phyloP scores from a whole-genome alignment of 148 eudicot species.

The Nyssa sinensis region DNA sequence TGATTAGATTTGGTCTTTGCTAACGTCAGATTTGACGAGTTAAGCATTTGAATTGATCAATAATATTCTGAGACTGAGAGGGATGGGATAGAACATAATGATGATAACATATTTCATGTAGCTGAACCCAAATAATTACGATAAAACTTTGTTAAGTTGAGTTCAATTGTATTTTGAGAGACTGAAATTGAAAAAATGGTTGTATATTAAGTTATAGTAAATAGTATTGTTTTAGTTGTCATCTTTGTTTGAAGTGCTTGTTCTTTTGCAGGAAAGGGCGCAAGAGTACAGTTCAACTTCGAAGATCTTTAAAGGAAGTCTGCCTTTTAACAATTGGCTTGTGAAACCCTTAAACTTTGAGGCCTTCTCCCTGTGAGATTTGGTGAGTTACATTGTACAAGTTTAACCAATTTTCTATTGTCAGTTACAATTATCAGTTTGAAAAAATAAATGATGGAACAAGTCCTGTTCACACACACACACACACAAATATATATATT shows the following conservation, averaged over 20 bases:
- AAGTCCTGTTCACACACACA: no score
- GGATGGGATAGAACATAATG: no score
- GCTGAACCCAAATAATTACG: no score
- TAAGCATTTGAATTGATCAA: not conserved
- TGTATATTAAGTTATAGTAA: not conserved
- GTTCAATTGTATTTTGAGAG: no score
- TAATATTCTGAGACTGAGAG: not conserved
- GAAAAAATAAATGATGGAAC: no score
- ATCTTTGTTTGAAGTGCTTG: not conserved
- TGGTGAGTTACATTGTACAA: slow-evolving; percentile 22
- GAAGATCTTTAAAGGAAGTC: slow-evolving; percentile 59
- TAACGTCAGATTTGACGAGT: not conserved
- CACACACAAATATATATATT: no score
- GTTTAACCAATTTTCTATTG: not conserved
- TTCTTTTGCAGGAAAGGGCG: slow-evolving; percentile 53
- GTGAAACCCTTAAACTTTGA: slow-evolving; percentile 66
- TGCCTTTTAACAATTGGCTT: slow-evolving; percentile 66
- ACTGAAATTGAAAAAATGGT: no score
- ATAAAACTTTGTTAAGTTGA: no score
- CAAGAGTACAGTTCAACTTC: slow-evolving; percentile 54
- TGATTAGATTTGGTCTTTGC: not conserved
- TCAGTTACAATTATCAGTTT: not conserved
- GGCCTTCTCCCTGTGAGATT: slow-evolving; percentile 31
- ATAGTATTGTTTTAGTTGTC: not conserved
- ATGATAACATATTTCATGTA: no score